Evolutionary conservation across 2,329 filamentous ascomycete species (phyloP), one percentile per base, ranked within the genome.

Genomic region (Epichloe amarillans): DNA sequence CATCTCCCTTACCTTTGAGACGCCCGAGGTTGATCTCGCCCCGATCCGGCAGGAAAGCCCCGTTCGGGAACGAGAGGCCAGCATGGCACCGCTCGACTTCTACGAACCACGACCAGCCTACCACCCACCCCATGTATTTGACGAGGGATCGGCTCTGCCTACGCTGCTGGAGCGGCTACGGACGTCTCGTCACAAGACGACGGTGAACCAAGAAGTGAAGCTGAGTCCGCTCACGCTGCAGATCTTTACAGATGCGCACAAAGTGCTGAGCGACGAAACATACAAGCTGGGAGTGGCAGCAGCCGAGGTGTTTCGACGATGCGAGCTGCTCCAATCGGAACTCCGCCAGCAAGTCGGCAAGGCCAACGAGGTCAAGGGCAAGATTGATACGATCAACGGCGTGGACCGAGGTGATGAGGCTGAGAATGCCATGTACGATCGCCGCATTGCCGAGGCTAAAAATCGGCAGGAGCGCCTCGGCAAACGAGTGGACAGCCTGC

Each of bases 221-320:
- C 74, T 89, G 21, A 86, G 82, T 21, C 80, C 84, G 12, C 77
- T 84, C 21, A 86, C 84, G 2, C 72, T 90, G 17, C 77, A 82
- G 55, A 73, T 88, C 38, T 77, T 91, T 56, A 85, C 83, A 30
- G 80, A 86, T 53, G 80, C 81, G 0, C 86, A 91, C 63, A 81
- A 84, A 60, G 71, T 86, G 5, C 71, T 90, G 5, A 80, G 80
- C 54, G 75, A 77, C 10, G 84, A 90, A 64, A 88, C 84, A 0
- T 74, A 84, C 57, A 73, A 73, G 11, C 72, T 90, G 11, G 84
- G 84, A 15, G 69, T 77, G 42, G 85, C 83, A 1, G 85, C 83
- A 1, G 79, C 84, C 1, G 84, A 88, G 58, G 71, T 90, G 5
- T 90, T 89, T 67, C 73, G 82, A 26, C 76, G 82, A 50, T 87